Evolutionary conservation across 2,329 filamentous ascomycete species (phyloP), one percentile per base, ranked within the genome.

Genomic region (Penicillium sp.): DNA sequence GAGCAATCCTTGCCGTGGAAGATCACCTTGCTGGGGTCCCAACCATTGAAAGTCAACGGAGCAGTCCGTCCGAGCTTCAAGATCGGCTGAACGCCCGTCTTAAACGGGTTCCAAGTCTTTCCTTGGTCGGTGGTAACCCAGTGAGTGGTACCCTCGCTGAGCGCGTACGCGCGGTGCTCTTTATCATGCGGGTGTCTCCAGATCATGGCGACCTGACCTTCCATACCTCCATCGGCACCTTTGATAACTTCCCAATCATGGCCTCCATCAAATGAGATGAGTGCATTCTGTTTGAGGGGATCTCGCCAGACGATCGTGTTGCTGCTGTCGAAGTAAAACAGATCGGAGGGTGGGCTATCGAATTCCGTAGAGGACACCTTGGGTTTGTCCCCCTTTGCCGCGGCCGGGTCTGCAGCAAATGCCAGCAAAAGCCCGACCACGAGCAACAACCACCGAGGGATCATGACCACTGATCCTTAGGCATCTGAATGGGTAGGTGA

Each of bases 261-360:
- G 56, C 93, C 94, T 31, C 87, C 89, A 71, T 97, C 82, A 38
- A 77, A 76, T 36, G 91, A 95, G 50, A 87, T 84, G 68, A 84
- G 89, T 42, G 95, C 76, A 52, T 81, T 81, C 49, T 78, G 76
- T 32, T 78, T 77, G 11, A 76, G 68, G 40, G 74, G 63, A 65
- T 95, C 86, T 59, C 85, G 82, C 63, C 89, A 83, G 37, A 97
- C 70, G 49, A 95, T 76, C 42, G 86, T 80, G 66, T 95, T 85
- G 56, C 87, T 90, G 67, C 91, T 87, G 62, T 93, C 85, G 64
- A 98, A 97, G 71, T 95, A 98, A 71, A 86, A 86, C 55, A 96
- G 74, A 64, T 83, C 82, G 44, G 72, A 65, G 0, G 89, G 87
- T 44, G 76, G 69, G 59, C 82, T 75, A 36, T 85, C 74, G 70